phyloP scores from a whole-genome alignment of 768 basidiomycete genomes.

The Lepiota brunneoincarnata region DNA sequence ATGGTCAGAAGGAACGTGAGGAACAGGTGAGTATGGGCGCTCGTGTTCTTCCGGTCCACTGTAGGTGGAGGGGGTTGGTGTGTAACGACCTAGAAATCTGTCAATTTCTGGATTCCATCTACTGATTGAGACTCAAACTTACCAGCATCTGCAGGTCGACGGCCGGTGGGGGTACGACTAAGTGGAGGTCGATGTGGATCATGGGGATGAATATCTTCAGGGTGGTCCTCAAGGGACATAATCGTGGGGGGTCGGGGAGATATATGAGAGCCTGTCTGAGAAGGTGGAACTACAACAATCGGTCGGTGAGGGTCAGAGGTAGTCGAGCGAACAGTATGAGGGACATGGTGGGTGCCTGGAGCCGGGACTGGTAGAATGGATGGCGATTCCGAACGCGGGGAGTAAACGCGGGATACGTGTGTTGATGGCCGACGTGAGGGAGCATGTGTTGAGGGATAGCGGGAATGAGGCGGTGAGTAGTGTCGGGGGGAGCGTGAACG shows the following conservation, averaged over 20 bases:
- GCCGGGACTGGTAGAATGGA: conserved; percentile 15
- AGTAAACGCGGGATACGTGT: background rate
- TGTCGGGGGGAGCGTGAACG: conserved; percentile 18
- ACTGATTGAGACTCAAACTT: background rate
- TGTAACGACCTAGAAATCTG: conserved; percentile 1
- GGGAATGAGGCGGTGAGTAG: conserved; percentile 7
- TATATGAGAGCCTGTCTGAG: conserved; percentile 11
- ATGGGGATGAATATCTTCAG: conserved; percentile 12
- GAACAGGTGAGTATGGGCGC: background rate
- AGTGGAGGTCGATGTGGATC: conserved; percentile 2
- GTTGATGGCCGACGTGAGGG: conserved; percentile 8
- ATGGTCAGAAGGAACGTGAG: background rate
- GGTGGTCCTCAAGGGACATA: conserved; percentile 18
- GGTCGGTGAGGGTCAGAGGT: conserved; percentile 5
- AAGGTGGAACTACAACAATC: conserved; percentile 20
- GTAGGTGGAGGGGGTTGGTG: conserved; percentile 12
- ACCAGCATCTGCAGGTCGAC: conserved; percentile 1
- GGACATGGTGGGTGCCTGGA: conserved; percentile 1
- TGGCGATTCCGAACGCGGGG: conserved; percentile 23
- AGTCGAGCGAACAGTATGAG: conserved; percentile 7
- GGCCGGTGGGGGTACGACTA: conserved; percentile 11
- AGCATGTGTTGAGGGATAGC: background rate
- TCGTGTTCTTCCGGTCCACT: conserved; percentile 2
- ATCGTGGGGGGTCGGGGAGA: conserved; percentile 23
- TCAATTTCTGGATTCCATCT: background rate